These are phyloP conservation scores for Elsinoe ampelina DNA, from an alignment of 2,329 filamentous ascomycete species.

Conservation along the genomic window DNA sequence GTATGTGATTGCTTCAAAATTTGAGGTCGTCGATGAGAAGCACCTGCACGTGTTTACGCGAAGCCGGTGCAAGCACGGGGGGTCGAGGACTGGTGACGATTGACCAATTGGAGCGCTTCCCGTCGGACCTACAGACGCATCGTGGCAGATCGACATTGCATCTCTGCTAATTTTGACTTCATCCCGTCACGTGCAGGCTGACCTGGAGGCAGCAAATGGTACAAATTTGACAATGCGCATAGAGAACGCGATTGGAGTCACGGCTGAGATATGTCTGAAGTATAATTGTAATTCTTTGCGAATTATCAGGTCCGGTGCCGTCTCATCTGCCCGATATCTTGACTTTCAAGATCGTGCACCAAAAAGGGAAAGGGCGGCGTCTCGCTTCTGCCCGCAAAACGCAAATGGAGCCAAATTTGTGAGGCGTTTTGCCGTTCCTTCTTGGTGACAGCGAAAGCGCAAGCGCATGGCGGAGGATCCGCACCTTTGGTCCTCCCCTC, in stretches of 20 bases:
- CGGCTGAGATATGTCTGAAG: neutral
- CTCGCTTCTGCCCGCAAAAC: neutral
- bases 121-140: neutral
- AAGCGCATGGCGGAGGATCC: neutral
- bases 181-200: neutral
- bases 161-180: neutral
- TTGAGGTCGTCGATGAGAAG: neutral
- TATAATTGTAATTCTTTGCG: neutral
- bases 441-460: neutral
- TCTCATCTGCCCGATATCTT: neutral
- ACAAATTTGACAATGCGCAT: neutral
- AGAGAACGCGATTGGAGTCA: neutral
- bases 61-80: neutral
- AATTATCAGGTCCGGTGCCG: neutral
- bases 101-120: neutral
- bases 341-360: neutral
- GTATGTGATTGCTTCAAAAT: neutral
- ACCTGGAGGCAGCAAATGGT: neutral
- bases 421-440: neutral
- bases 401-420: neutral
- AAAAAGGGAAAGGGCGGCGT: neutral
- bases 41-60: neutral
- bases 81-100: neutral
- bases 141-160: neutral
- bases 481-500: slow-evolving; percentile 1